Evolutionary conservation across 257 asterid genomes (phyloP), one percentile per base, ranked within the genome.

Genomic region (Solanum lycopersicoides): DNA sequence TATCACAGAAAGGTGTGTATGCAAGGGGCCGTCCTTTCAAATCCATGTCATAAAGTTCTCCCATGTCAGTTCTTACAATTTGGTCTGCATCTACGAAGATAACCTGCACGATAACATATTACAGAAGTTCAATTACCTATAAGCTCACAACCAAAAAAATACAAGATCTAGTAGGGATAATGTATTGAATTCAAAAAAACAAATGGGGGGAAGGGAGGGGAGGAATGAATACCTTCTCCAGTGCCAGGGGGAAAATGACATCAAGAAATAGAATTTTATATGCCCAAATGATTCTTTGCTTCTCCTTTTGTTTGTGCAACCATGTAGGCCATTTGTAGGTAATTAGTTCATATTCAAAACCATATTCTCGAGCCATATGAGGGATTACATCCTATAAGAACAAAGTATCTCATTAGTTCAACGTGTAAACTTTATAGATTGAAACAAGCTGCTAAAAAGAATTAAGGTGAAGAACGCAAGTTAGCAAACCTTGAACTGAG

Each of bases 291-390:
- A 97, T 97, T 91, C 99, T 91, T 88, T 96, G 99, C 88, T 97
- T 97, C 93, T 96, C 99, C 87, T 92, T 97, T 89, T 97, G 99
- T 91, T 97, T 96, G 90, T 97, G 99, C 25, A 97, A 93, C 99
- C 98, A 96, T 74, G 98, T 93, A 37, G 99, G 99, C 99, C 99
- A 97, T 93, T 97, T 97, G 88, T 97, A 97, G 76, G 99, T 96
- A 91, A 97, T 94, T 87, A 97, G 89, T 90, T 91, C 99, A 60
- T 95, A 97, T 90, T 96, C 99, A 88, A 97, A 97, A 88, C 96
- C 99, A 87, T 97, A 97, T 90, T 95, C 96, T 45, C 69, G 89
- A 84, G 99, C 99, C 99, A 97, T 97, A 89, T 91, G 95, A 30
- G 99, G 99, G 90, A 97, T 97, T 71, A 97, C 93, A 89, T 95